phyloP scores from a whole-genome alignment of 2,329 filamentous ascomycete species.

The Cercospora sojina region DNA sequence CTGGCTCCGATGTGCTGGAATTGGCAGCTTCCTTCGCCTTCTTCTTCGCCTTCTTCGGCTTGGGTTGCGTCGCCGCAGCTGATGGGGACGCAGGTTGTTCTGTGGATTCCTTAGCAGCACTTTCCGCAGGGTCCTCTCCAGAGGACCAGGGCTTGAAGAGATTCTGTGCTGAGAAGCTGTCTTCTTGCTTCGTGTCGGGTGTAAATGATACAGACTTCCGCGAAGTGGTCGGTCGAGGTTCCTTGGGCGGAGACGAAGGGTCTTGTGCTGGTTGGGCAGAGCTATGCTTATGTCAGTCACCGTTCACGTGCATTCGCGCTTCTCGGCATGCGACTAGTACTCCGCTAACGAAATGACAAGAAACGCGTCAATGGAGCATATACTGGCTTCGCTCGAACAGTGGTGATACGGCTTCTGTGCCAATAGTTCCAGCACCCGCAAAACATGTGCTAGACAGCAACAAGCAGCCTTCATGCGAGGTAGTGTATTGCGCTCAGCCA shows the following conservation, averaged over 20 bases:
- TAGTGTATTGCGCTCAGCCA: not conserved
- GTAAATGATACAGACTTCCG: slow-evolving; percentile 65
- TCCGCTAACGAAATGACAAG: not conserved
- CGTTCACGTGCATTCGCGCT: not conserved
- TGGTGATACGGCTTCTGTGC: not conserved
- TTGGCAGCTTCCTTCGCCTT: slow-evolving; percentile 9
- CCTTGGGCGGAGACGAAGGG: not conserved
- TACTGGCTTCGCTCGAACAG: not conserved
- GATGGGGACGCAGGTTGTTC: slow-evolving; percentile 12
- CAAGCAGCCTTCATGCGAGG: not conserved
- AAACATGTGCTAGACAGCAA: not conserved
- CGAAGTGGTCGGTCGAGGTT: slow-evolving; percentile 12
- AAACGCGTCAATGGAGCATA: not conserved
- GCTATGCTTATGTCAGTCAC: slow-evolving; percentile 2
- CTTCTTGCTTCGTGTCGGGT: slow-evolving; percentile 59
- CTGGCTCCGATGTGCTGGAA: not conserved
- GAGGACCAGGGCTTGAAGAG: slow-evolving; percentile 53
- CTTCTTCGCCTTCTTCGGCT: slow-evolving; percentile 31
- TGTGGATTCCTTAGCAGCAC: slow-evolving; percentile 29
- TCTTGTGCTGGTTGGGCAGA: not conserved
- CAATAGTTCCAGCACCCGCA: not conserved
- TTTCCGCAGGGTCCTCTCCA: slow-evolving; percentile 13
- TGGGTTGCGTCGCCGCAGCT: slow-evolving; percentile 36
- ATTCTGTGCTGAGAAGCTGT: slow-evolving; percentile 55
- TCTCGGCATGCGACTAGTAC: not conserved